phyloP scores from a whole-genome alignment of 1,284 basidiomycete genomes.

The Naganishia sp. region DNA sequence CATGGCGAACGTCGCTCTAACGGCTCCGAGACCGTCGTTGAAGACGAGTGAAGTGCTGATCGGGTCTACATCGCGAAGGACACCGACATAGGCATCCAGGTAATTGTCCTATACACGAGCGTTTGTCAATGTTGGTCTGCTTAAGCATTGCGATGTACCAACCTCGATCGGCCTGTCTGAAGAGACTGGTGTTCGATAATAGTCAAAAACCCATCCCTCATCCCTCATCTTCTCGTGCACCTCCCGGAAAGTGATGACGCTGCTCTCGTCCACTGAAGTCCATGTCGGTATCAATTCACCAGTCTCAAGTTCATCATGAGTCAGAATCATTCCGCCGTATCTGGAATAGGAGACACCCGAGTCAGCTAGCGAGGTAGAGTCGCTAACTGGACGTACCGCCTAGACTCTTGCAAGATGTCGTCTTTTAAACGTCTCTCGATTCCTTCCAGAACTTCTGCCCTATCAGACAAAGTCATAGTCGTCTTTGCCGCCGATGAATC shows the following conservation, averaged over 20 bases:
- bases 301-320: constrained; percentile 74
- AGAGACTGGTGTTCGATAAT: constrained; percentile 86
- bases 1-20: constrained; percentile 96
- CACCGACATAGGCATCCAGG: constrained; percentile 85
- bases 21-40: constrained; percentile 96
- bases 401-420: constrained; percentile 89
- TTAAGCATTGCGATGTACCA: constrained; percentile 28
- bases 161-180: constrained; percentile 83
- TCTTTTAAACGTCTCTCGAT: constrained; percentile 89
- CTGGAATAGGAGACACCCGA: constrained; percentile 51
- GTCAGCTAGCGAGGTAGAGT: neutral
- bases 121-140: neutral
- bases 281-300: constrained; percentile 89
- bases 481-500: constrained; percentile 83
- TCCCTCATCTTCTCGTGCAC: constrained; percentile 76
- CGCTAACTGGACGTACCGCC: constrained; percentile 58
- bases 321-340: constrained; percentile 86
- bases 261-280: constrained; percentile 83
- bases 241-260: constrained; percentile 84
- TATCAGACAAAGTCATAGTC: constrained; percentile 80
- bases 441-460: constrained; percentile 91
- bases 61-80: constrained; percentile 81
- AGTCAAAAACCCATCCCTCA: constrained; percentile 88
- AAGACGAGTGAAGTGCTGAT: constrained; percentile 82
- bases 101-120: constrained; percentile 71